Conservation (phyloP, 441 rosid genomes). For the Mallotus repandus region DNA sequence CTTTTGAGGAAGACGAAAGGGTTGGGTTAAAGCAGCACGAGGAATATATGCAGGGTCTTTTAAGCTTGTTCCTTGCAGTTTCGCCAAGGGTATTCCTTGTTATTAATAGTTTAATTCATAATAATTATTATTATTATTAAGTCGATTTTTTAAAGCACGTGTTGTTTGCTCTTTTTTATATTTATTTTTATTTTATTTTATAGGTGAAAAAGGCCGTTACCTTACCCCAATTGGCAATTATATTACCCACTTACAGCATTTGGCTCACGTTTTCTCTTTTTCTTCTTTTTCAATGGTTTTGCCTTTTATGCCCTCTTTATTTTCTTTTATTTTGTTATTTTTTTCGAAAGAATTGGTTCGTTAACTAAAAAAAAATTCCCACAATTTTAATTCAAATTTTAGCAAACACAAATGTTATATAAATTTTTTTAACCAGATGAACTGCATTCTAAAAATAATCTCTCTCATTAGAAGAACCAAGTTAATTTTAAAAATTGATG, state of each 20-base stretch:
- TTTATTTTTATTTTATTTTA: background rate
- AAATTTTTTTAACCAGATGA: too few relatives aligned
- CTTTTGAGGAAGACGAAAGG: background rate
- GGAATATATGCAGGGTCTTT: slow-evolving; percentile 37
- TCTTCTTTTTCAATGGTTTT: background rate
- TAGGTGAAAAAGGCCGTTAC: slow-evolving; percentile 10
- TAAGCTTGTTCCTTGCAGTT: slow-evolving; percentile 26
- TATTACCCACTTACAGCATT: background rate
- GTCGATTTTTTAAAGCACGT: slow-evolving; percentile 35
- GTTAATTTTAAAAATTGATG: too few relatives aligned
- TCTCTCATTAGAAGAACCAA: too few relatives aligned
- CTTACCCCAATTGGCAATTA: slow-evolving; percentile 1
- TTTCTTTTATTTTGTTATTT: background rate
- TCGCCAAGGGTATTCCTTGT: slow-evolving; percentile 2
- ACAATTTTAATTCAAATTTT: too few relatives aligned
- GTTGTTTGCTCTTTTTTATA: slow-evolving; percentile 26
- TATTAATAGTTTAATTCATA: background rate
- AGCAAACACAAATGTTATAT: too few relatives aligned
- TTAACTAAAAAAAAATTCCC: too few relatives aligned
- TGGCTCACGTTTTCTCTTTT: slow-evolving; percentile 2
- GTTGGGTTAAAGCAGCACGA: slow-evolving; percentile 36
- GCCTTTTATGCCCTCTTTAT: background rate
- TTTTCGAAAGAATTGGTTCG: background rate
- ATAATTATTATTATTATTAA: background rate
- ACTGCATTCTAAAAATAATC: too few relatives aligned